phyloP scores from a whole-genome alignment of 2,329 filamentous ascomycete genomes.

The Stachybotrys echinatus region DNA sequence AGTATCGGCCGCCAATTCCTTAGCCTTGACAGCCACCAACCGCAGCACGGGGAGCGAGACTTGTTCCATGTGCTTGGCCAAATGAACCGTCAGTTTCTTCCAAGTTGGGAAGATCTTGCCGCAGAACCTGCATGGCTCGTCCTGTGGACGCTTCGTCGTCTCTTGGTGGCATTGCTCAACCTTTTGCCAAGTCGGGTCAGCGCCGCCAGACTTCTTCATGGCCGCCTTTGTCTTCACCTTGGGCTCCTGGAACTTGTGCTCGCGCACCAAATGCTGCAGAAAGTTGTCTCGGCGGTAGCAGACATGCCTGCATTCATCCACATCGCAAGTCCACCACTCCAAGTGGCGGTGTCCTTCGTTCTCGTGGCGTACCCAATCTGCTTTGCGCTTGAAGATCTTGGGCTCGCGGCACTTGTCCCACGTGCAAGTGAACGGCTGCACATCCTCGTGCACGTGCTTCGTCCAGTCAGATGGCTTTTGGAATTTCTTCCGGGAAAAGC shows the following conservation, averaged over 20 bases:
- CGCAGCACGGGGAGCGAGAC: conserved; percentile 76
- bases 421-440: conserved; percentile 90
- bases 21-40: conserved; percentile 43
- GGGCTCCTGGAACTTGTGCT: conserved; percentile 82
- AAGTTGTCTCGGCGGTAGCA: conserved; percentile 93
- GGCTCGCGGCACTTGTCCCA: conserved; percentile 77
- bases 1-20: conserved; percentile 52
- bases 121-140: conserved; percentile 85
- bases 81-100: conserved; percentile 92
- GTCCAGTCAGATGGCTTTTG: conserved; percentile 95
- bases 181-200: conserved; percentile 68
- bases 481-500: conserved; percentile 79
- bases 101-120: conserved; percentile 74
- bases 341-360: conserved; percentile 86
- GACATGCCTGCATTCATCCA: conserved; percentile 72
- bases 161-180: conserved; percentile 74
- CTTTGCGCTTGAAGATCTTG: conserved; percentile 92
- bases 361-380: conserved; percentile 92
- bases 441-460: conserved; percentile 90
- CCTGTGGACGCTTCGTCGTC: conserved; percentile 58
- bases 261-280: conserved; percentile 83
- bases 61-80: conserved; percentile 92
- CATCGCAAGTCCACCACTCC: conserved; percentile 85
- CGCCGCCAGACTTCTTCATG: conserved; percentile 51
- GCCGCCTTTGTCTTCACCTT: conserved; percentile 70